Percentiles rank a stretch among this genome's conserved stretches.
These are phyloP conservation scores for Verruconis gallopava DNA, from an alignment of 2,329 filamentous ascomycete genomes.

Conservation along the genomic window DNA sequence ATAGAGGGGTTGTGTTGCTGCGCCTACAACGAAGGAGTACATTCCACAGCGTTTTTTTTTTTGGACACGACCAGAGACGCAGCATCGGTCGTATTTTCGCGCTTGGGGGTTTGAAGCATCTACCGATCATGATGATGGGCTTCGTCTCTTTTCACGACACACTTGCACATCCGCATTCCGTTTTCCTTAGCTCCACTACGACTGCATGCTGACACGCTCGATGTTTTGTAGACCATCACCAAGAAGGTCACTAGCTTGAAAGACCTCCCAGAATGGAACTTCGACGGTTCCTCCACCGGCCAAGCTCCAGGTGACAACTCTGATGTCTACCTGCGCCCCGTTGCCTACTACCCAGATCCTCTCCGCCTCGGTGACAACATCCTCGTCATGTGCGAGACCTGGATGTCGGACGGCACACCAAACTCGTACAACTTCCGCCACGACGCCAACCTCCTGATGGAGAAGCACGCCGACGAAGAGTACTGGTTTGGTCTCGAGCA, in stretches of 20 bases:
- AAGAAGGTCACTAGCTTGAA: conserved; percentile 44
- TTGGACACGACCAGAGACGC: too few species aligned
- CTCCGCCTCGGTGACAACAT: conserved; percentile 86
- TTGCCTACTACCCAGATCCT: conserved; percentile 80
- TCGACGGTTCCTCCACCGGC: conserved; percentile 78
- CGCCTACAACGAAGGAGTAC: too few species aligned
- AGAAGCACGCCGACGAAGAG: conserved; percentile 65
- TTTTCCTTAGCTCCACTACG: too few species aligned
- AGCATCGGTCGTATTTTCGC: too few species aligned
- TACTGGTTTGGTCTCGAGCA: conserved; percentile 98
- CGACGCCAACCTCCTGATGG: conserved; percentile 81
- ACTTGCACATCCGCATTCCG: neutral
- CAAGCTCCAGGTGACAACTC: conserved; percentile 94
- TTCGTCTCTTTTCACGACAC: neutral
- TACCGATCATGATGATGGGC: neutral
- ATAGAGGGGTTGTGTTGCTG: too few species aligned
- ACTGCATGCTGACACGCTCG: neutral
- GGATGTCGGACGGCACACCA: conserved; percentile 83
- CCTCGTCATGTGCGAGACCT: conserved; percentile 88
- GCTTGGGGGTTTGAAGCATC: too few species aligned
- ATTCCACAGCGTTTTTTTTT: too few species aligned
- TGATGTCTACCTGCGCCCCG: conserved; percentile 89
- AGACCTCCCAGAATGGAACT: conserved; percentile 68
- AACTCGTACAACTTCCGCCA: conserved; percentile 99
- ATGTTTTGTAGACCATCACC: conserved; percentile 43